Base-by-base conservation (phyloP, 2,329 filamentous ascomycete species). In the Scleromitrula shiraiana region DNA sequence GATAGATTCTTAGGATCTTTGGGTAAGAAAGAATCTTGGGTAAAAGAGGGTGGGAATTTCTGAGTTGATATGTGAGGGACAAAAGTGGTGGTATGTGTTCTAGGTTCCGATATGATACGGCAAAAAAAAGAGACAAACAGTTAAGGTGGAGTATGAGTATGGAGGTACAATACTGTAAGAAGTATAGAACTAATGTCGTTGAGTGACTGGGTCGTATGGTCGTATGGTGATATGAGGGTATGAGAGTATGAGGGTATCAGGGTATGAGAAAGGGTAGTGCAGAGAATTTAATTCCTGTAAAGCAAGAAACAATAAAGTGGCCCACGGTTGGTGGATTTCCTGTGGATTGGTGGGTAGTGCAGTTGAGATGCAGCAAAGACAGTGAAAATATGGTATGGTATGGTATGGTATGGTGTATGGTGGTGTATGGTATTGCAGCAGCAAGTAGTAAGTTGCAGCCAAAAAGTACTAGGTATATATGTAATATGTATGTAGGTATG, bases 51-150 rank as follows among this genome's bases (percentile, higher is more conserved):
- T n/a, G 45, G 45, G 45, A 48, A 19, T 36, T 42, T 20, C 17
- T 42, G 29, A 47, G 29, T 48, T 42, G 30, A 48, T 48, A 48
- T 48, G 45, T 48, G 45, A 48, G 45, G 45, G 45, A 42, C 45
- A 42, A 48, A 30, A 47, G 30, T 42, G 30, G 29, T 41, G 37
- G 37, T 24, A 24, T 42, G 17, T 41, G 45, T 29, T 36, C 38
- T 32, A 27, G 22, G 17, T 48, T 42, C 45, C 45, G 45, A 48
- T 48, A 27, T 36, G 41, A 27, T 17, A 42, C 45, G 45, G 45
- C 10, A 30, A 5, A 30, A 30, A 5, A 30, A 30, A 24, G 17
- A 46, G 43, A 48, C 45, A 48, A 48, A 48, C 45, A 42, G 45
- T 23, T 19, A 8, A 32, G 7, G 15, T n/a, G 41, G 41, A 44